These are phyloP conservation scores for Saccharomyces hybrid DNA, from an alignment of 1,139 yeast species.

Conservation along the genomic window DNA sequence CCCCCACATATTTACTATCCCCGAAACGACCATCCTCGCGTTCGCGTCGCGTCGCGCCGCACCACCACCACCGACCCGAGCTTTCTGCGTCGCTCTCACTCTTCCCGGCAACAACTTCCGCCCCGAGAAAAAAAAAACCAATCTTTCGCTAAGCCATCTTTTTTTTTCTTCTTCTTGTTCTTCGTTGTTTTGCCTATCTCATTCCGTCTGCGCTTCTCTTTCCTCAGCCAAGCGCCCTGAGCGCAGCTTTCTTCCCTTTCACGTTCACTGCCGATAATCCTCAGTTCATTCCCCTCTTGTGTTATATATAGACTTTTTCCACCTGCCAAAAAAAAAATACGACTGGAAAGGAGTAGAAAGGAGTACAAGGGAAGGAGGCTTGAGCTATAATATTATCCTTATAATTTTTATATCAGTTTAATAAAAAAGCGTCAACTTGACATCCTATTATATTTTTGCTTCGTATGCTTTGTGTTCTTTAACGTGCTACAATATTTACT, in stretches of 20 bases:
- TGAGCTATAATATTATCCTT: not conserved
- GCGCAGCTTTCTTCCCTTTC: not conserved
- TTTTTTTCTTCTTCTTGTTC: not conserved
- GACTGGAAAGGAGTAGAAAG: too few species aligned
- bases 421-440: not conserved
- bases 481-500: not conserved
- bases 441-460: not conserved
- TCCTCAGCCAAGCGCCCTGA: not conserved
- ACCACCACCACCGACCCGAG: not conserved
- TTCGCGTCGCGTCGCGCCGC: conserved; percentile 1
- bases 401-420: not conserved
- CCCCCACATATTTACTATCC: not conserved
- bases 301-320: not conserved
- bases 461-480: not conserved
- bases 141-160: not conserved
- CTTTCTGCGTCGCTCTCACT: not conserved
- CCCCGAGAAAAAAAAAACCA: not conserved
- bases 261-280: not conserved
- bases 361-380: not conserved
- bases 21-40: not conserved
- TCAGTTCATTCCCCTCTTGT: not conserved
- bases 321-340: not conserved
- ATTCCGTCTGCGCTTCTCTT: too few species aligned
- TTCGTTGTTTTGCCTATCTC: not conserved
- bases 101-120: not conserved